phyloP scores from a whole-genome alignment of 306 rosid genomes.

The Amphicarpaea edgeworthii region DNA sequence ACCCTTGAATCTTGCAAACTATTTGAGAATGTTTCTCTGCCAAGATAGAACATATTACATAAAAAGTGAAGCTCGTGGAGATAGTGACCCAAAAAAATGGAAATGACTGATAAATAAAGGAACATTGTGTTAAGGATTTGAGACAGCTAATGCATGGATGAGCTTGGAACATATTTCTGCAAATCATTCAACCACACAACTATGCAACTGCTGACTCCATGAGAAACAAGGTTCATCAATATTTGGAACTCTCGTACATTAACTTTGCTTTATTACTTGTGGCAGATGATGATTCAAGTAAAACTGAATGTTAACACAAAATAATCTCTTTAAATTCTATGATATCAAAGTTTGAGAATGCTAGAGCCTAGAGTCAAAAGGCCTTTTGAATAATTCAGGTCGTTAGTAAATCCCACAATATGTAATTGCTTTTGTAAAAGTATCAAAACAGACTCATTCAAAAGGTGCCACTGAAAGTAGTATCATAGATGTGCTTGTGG shows the following conservation, averaged over 20 bases:
- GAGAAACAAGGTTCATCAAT: conserved; percentile 24
- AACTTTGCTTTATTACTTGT: conserved; percentile 30
- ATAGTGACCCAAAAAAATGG: conserved; percentile 7
- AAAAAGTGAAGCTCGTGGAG: conserved; percentile 24
- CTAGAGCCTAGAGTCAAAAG: conserved; percentile 29
- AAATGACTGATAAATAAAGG: conserved; percentile 21
- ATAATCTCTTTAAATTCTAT: conserved; percentile 20
- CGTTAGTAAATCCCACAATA: conserved; percentile 30
- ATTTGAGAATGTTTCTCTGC: conserved; percentile 54
- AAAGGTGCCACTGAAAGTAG: conserved; percentile 18
- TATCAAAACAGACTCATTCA: conserved; percentile 17
- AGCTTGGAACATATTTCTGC: conserved; percentile 18
- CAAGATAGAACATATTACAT: conserved; percentile 33
- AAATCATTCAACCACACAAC: conserved; percentile 24
- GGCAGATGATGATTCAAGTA: conserved; percentile 10
- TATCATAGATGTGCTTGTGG: not conserved
- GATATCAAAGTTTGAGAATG: conserved; percentile 23
- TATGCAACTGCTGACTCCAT: conserved; percentile 9
- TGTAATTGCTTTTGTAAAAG: conserved; percentile 35
- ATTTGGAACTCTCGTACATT: conserved; percentile 35
- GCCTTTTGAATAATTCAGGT: conserved; percentile 20
- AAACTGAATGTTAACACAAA: conserved; percentile 14
- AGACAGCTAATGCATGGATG: conserved; percentile 19
- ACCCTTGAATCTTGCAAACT: conserved; percentile 49
- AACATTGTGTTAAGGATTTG: conserved; percentile 27